A percentile compares a stretch with the other conserved stretches of the same genome.
These are phyloP conservation scores for Viola odorata DNA, from an alignment of 345 rosid species.

Conservation along the genomic window DNA sequence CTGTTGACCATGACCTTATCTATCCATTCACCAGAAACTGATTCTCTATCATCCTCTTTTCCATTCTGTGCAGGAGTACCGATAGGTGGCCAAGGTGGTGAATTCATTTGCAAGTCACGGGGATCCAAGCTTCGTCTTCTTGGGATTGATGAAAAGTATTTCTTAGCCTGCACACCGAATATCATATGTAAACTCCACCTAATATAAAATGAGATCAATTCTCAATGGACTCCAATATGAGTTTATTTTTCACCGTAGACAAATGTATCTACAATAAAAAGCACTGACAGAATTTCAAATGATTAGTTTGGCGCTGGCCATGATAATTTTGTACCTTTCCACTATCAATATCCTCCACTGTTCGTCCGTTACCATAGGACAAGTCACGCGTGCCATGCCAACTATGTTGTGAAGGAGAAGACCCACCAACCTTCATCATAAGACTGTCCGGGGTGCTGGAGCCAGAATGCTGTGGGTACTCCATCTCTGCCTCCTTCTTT, in stretches of 20 bases:
- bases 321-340: conserved; percentile 6
- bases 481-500: conserved; percentile 25
- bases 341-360: conserved; percentile 5
- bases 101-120: conserved; percentile 13
- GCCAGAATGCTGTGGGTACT: conserved; percentile 18
- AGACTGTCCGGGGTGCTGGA: conserved; percentile 27
- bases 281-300: neutral
- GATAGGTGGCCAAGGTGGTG: conserved; percentile 18
- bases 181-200: too few species aligned
- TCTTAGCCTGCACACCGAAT: conserved; percentile 12
- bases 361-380: conserved; percentile 7
- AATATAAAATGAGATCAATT: too few species aligned
- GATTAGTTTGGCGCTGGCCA: neutral
- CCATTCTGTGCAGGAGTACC: conserved; percentile 11
- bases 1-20: conserved; percentile 30
- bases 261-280: neutral
- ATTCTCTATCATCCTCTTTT: conserved; percentile 27
- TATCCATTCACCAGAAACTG: conserved; percentile 21
- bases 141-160: neutral
- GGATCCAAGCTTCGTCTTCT: conserved; percentile 29
- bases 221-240: too few species aligned
- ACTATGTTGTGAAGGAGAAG: conserved; percentile 16
- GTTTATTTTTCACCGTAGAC: neutral
- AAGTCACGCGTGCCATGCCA: conserved; percentile 15
- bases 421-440: conserved; percentile 9